phyloP scores from a whole-genome alignment of 108 stramenopile genomes.

The Nitzschia sp. region DNA sequence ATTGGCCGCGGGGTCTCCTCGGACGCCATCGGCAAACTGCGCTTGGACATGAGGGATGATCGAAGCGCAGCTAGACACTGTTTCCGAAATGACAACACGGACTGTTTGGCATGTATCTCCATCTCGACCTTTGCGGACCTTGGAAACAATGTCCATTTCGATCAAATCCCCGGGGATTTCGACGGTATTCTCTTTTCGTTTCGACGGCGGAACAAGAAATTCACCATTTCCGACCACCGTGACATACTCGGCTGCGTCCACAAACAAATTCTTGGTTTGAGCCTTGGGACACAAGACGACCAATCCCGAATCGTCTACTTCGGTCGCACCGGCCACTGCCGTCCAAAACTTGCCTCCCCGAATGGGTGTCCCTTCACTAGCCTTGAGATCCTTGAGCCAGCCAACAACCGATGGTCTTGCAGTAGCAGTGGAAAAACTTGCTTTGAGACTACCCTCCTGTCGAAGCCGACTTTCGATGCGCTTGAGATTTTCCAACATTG shows the following conservation, averaged over 20 bases:
- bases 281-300: slow-evolving; percentile 71
- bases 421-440: slow-evolving; percentile 20
- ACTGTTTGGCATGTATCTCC: slow-evolving; percentile 68
- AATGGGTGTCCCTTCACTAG: slow-evolving; percentile 64
- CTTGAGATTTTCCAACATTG: slow-evolving; percentile 25
- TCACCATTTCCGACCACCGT: slow-evolving; percentile 80
- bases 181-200: slow-evolving; percentile 8
- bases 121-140: slow-evolving; percentile 56
- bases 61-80: slow-evolving; percentile 52
- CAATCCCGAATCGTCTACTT: slow-evolving; percentile 79
- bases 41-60: slow-evolving; percentile 59
- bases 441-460: slow-evolving; percentile 23
- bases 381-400: slow-evolving; percentile 77
- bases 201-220: slow-evolving; percentile 40
- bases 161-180: slow-evolving; percentile 25
- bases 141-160: slow-evolving; percentile 49
- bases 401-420: slow-evolving; percentile 64
- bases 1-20: slow-evolving; percentile 74
- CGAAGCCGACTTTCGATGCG: slow-evolving; percentile 25
- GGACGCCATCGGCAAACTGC: slow-evolving; percentile 64
- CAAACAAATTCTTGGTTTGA: slow-evolving; percentile 39
- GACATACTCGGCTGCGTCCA: slow-evolving; percentile 59
- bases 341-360: slow-evolving; percentile 85
- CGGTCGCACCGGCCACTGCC: slow-evolving; percentile 70
- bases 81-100: slow-evolving; percentile 47